phyloP scores from a whole-genome alignment of 139 green algal species.

The Chlorella ohadii region DNA sequence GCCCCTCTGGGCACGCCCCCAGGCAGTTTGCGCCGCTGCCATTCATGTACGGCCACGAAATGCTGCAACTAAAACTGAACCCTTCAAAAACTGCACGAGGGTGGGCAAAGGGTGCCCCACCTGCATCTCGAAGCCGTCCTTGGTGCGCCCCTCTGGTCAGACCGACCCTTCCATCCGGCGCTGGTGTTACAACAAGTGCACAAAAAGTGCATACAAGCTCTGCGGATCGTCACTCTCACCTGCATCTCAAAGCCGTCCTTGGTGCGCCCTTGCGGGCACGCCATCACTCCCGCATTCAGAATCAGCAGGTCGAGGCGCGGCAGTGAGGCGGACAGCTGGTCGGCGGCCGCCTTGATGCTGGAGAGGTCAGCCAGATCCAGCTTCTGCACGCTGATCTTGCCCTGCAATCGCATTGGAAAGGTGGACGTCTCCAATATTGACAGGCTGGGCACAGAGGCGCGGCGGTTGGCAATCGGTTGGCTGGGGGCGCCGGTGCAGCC shows the following conservation, averaged over 20 bases:
- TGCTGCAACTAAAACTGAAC: too few species aligned
- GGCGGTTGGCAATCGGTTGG: too few species aligned
- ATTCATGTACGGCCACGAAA: too few species aligned
- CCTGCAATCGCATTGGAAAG: conserved; percentile 6
- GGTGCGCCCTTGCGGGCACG: conserved; percentile 41
- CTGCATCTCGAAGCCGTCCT: conserved; percentile 76
- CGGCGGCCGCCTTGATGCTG: conserved; percentile 59
- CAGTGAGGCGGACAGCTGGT: conserved; percentile 52
- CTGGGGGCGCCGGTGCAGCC: too few species aligned
- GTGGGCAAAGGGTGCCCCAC: too few species aligned
- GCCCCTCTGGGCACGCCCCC: too few species aligned
- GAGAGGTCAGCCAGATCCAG: conserved; percentile 75
- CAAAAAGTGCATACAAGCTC: too few species aligned
- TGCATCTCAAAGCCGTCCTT: conserved; percentile 77
- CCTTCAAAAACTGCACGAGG: too few species aligned
- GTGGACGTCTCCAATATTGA: conserved; percentile 1
- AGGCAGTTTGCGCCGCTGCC: too few species aligned
- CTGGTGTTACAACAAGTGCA: too few species aligned
- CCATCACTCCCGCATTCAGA: conserved; percentile 65
- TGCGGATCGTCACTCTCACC: not conserved
- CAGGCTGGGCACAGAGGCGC: too few species aligned
- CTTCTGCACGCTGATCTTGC: conserved; percentile 39
- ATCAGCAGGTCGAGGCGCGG: conserved; percentile 73
- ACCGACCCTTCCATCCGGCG: conserved; percentile 60
- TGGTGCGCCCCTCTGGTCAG: conserved; percentile 60